Evolutionary conservation across 768 basidiomycete species (phyloP), one percentile per base, ranked within the genome.

Genomic region (Boletus subcaerulescens): DNA sequence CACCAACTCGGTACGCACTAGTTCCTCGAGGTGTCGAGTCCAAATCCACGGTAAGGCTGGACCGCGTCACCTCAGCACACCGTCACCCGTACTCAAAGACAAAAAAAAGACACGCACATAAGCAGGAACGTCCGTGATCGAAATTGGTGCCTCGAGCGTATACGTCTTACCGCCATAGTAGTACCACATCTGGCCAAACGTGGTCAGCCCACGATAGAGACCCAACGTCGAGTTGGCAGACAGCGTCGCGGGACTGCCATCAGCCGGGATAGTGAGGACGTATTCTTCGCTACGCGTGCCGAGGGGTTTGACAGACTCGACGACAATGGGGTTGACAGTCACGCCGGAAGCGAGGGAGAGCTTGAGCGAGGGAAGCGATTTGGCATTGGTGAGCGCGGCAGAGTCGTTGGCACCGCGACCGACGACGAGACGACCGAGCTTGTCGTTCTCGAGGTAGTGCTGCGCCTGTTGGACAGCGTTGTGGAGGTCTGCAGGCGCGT

Each of bases 111-210:
- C 4, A 48, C 53, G n/a, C 32, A 78, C 76, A 59, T 81, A 83
- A 2, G 77, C 76, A 35, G 83, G 81, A 6, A 65, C 43, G 53
- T 84, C 83, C 9, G 48, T 54, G 45, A 84, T 78, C 1, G 59
- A 22, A 7, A 80, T 52, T 0, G 80, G 80, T 0, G 74, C 76
- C 2, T 71, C 47, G 42, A 77, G 57, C 1, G 71, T 73, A 32
- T 82, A 82, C 26, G 65, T 72, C 48, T 53, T 53, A 0, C 56
- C 69, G 5, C 45, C 39, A 39, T 69, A 58, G 18, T 71, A 65
- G 55, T 80, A 85, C 73, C 80, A 82, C 15, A 85, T 58, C 62
- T 82, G 81, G 18, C 70, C 65, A 60, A 85, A 85, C 2, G 82
- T 84, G 3, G 80, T 77, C 47, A 85, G 57, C 0, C 84, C 84